These are phyloP conservation scores for Mycena crocata DNA, from an alignment of 768 basidiomycete genomes.

Conservation along the genomic window DNA sequence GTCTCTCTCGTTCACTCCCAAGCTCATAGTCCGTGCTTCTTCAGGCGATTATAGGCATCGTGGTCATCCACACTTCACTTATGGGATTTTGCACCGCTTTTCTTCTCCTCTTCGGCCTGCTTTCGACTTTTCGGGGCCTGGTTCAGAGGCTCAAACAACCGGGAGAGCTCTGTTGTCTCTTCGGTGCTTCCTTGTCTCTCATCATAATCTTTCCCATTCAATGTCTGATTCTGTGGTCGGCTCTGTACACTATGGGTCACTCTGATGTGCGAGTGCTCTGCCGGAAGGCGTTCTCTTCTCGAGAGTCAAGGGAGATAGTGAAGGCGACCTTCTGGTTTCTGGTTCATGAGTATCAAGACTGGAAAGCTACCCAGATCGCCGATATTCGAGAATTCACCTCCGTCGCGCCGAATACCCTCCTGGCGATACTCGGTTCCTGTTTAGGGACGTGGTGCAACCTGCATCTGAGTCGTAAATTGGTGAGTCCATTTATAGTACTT, in stretches of 20 bases:
- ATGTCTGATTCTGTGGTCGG: too few species aligned
- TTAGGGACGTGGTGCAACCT: background rate
- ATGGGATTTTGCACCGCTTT: background rate
- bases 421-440: background rate
- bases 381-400: background rate
- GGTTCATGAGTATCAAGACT: background rate
- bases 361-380: background rate
- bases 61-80: background rate
- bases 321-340: background rate
- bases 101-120: background rate
- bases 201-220: too few species aligned
- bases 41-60: background rate
- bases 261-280: background rate
- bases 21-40: background rate
- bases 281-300: background rate
- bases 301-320: background rate
- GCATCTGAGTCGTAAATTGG: background rate
- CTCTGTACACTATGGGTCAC: too few species aligned
- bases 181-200: too few species aligned
- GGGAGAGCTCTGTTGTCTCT: too few species aligned
- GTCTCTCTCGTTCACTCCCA: background rate
- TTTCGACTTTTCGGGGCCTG: background rate
- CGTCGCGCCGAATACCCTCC: background rate
- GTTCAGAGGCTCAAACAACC: background rate
- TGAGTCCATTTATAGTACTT: background rate